These are phyloP conservation scores for Floccularia luteovirens DNA, from an alignment of 768 basidiomycete species.

Conservation along the genomic window DNA sequence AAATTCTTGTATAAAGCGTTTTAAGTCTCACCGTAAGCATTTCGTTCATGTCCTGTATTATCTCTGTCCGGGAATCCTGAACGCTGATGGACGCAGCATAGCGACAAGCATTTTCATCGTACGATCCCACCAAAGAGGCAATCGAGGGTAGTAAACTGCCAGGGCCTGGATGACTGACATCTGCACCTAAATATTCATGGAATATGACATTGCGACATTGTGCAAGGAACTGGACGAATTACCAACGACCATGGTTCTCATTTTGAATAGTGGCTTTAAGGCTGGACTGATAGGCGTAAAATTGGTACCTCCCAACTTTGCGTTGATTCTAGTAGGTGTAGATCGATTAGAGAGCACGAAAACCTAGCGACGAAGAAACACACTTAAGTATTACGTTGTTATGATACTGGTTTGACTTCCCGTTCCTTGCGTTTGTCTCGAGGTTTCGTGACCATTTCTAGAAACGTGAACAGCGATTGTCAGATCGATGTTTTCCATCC, in stretches of 20 bases:
- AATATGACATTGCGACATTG: not conserved
- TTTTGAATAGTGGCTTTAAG: not conserved
- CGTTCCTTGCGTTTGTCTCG: conserved; percentile 5
- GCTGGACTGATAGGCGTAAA: conserved; percentile 30
- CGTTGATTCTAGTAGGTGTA: conserved; percentile 42
- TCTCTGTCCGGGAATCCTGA: conserved; percentile 39
- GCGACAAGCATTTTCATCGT: conserved; percentile 32
- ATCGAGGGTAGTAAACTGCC: conserved; percentile 47
- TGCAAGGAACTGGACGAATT: too few relatives aligned
- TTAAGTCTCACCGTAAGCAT: conserved; percentile 26
- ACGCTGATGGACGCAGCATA: conserved; percentile 36
- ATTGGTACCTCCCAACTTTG: conserved; percentile 61
- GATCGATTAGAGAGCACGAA: not conserved
- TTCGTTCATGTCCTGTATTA: conserved; percentile 30
- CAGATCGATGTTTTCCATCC: not conserved
- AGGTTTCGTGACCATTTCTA: conserved; percentile 22
- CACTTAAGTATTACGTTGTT: conserved; percentile 61
- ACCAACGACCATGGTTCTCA: not conserved
- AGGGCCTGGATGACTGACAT: conserved; percentile 58
- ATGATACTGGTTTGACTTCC: conserved; percentile 39
- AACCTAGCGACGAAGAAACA: conserved; percentile 10
- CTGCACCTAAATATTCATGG: conserved; percentile 32
- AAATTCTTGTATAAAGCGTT: not conserved
- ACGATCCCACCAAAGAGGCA: conserved; percentile 50
- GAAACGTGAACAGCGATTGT: conserved; percentile 1